Conservation (phyloP, 1,284 basidiomycete species). For the Meira miltonrushii region DNA sequence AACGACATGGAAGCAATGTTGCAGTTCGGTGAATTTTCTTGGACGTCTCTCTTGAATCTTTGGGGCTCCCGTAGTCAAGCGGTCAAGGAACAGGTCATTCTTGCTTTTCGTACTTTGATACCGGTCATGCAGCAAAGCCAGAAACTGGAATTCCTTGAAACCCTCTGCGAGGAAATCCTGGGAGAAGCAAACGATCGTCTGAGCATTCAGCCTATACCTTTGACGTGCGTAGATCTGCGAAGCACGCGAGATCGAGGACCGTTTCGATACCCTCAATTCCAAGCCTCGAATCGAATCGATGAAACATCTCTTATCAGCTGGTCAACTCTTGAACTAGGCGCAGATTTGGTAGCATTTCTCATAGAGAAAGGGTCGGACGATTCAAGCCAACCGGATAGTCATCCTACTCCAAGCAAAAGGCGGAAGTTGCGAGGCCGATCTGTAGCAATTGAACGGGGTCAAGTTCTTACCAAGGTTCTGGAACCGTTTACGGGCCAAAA, state of each 20-base stretch:
- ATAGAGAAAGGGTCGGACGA: not conserved
- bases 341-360: slow-evolving; percentile 56
- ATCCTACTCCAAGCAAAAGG: not conserved
- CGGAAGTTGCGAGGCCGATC: not conserved
- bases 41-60: slow-evolving; percentile 14
- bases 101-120: slow-evolving; percentile 24
- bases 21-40: slow-evolving; percentile 16
- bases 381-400: slow-evolving; percentile 54
- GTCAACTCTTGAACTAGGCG: slow-evolving; percentile 75
- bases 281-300: slow-evolving; percentile 67
- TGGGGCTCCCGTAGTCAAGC: slow-evolving; percentile 27
- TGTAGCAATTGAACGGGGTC: too few species aligned
- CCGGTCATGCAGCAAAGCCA: slow-evolving; percentile 11
- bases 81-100: slow-evolving; percentile 35
- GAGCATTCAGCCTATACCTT: slow-evolving; percentile 4
- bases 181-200: slow-evolving; percentile 13
- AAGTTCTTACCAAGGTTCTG: too few species aligned
- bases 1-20: slow-evolving; percentile 23
- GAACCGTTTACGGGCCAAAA: too few species aligned
- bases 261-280: slow-evolving; percentile 64
- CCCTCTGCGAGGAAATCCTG: not conserved
- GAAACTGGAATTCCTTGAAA: not conserved
- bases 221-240: not conserved
- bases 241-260: slow-evolving; percentile 45
- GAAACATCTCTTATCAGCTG: slow-evolving; percentile 69